Evolutionary conservation across 768 basidiomycete species (phyloP), one percentile per base, ranked within the genome.

Genomic region (Lanmaoa rubissima): DNA sequence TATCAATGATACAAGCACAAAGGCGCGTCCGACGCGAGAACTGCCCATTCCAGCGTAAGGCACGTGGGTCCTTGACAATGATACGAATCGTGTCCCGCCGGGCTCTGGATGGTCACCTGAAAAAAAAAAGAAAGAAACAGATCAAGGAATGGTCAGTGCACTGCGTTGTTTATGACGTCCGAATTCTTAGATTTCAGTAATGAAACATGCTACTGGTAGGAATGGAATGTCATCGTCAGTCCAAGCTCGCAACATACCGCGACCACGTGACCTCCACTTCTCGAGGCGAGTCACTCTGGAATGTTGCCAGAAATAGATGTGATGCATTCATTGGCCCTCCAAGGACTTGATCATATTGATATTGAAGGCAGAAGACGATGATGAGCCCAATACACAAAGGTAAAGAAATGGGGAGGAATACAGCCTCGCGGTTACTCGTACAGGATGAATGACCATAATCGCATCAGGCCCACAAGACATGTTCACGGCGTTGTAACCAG

Each of bases 401-500:
- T 46, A 53, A 45, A 53, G 19, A 45, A 19, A 44, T 24, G 41
- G 24, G 42, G 35, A 50, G 2, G 48, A 38, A 58, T 45, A 59
- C 52, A 47, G 40, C 53, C 36, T 47, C 55, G 46, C 45, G 21
- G 39, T 17, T 60, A 62, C 52, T 61, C 55, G 47, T 63, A 71
- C 59, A 59, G 17, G 39, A 62, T 54, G 52, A 35, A 52, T 41
- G 48, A 49, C 24, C 47, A 51, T 26, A 35, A 57, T 47, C 26
- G 35, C 52, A 60, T 28, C 48, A 46, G 36, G 24, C 12, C 11
- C n/a, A 26, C 46, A 39, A 21, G 45, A 36, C 43, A 26, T 24
- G 39, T 24, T 70, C 57, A 72, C 21, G 70, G 72, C 14, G 61
- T 65, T 51, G 72, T 48, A 9, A 72, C 66, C 54, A 73, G 48